phyloP scores from a whole-genome alignment of 192 early-diverging fungal species.

The Spizellomyces punctatus region DNA sequence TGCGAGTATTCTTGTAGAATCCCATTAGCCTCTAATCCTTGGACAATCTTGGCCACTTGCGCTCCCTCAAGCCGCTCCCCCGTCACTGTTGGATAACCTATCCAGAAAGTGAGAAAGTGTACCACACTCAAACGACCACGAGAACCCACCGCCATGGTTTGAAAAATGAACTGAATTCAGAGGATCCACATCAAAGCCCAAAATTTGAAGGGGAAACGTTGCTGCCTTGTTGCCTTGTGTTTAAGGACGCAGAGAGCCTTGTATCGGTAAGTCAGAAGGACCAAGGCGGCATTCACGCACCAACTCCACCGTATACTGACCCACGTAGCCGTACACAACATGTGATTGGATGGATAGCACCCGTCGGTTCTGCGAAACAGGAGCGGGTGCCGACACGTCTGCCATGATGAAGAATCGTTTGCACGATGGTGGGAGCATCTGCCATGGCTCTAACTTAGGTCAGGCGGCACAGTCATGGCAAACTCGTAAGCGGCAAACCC shows the following conservation, averaged over 20 bases:
- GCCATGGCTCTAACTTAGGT: too few species aligned
- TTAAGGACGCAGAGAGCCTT: too few species aligned
- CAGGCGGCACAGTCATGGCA: too few species aligned
- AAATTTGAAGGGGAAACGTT: constrained; percentile 87
- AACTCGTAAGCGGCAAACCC: too few species aligned
- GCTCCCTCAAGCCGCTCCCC: constrained; percentile 68
- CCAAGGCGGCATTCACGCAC: background rate
- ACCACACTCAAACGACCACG: background rate
- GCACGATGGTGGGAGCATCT: too few species aligned
- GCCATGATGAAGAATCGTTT: too few species aligned
- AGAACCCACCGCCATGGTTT: constrained; percentile 78
- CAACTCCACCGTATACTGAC: constrained; percentile 12
- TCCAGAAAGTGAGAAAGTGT: background rate
- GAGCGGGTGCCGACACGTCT: too few species aligned
- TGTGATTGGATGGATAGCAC: constrained; percentile 62
- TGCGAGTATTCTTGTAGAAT: constrained; percentile 75
- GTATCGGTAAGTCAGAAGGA: constrained; percentile 4
- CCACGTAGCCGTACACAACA: constrained; percentile 68
- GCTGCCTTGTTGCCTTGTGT: constrained; percentile 82
- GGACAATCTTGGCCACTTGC: constrained; percentile 69
- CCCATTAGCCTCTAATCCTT: constrained; percentile 74
- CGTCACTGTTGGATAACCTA: constrained; percentile 75
- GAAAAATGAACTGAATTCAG: constrained; percentile 93
- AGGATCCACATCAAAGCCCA: constrained; percentile 90
- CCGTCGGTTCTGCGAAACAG: background rate